Percentiles rank a stretch among this genome's conserved stretches.
phyloP scores from a whole-genome alignment of 257 asterid species.

The Cinchona pubescens region DNA sequence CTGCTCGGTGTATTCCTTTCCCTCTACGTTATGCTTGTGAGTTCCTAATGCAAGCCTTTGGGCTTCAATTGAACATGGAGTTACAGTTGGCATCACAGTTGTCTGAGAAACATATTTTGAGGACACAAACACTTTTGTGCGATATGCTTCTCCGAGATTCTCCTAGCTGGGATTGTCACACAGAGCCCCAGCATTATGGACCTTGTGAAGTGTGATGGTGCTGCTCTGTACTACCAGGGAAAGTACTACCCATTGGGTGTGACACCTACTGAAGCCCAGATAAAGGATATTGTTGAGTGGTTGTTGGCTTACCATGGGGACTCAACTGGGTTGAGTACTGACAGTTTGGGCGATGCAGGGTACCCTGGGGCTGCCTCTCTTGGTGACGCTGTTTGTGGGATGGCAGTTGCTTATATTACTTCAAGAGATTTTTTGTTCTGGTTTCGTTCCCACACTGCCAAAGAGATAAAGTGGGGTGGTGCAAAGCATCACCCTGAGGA shows the following conservation, averaged over 20 bases:
- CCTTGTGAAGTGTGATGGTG: slow-evolving; percentile 83
- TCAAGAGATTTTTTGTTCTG: slow-evolving; percentile 69
- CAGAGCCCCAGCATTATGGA: slow-evolving; percentile 84
- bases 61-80: slow-evolving; percentile 83
- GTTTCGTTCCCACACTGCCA: slow-evolving; percentile 85
- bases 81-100: slow-evolving; percentile 65
- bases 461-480: slow-evolving; percentile 89
- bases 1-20: slow-evolving; percentile 60
- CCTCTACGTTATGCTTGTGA: slow-evolving; percentile 89
- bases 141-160: slow-evolving; percentile 85
- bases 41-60: slow-evolving; percentile 86
- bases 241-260: slow-evolving; percentile 60
- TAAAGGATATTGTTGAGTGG: slow-evolving; percentile 71
- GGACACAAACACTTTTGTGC: slow-evolving; percentile 79
- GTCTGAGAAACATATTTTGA: slow-evolving; percentile 69
- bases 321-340: slow-evolving; percentile 85
- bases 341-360: slow-evolving; percentile 81
- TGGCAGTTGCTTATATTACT: slow-evolving; percentile 79
- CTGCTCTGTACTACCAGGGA: slow-evolving; percentile 70
- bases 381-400: slow-evolving; percentile 80
- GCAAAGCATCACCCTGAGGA: slow-evolving; percentile 84
- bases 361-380: slow-evolving; percentile 64
- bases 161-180: slow-evolving; percentile 63
- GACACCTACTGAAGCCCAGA: slow-evolving; percentile 69
- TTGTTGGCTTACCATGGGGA: slow-evolving; percentile 57